Evolutionary conservation across 495 filamentous ascomycete genomes (phyloP), one percentile per base, ranked within the genome.

Genomic region (Penicillium mononematosum): DNA sequence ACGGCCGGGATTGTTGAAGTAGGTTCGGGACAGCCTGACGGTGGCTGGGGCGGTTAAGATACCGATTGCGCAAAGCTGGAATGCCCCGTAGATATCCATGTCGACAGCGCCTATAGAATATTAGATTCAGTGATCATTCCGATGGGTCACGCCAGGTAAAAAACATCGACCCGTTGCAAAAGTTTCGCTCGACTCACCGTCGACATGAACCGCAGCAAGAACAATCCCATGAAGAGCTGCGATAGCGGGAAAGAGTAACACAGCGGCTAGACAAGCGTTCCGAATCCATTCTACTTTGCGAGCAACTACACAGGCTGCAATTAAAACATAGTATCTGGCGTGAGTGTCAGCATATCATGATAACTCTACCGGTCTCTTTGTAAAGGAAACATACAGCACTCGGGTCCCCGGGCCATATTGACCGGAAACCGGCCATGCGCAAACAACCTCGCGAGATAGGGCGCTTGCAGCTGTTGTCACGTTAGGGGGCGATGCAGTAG

Each of bases 1-100:
- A n/a, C 83, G 75, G 29, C 80, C 83, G 2, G 80, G 80, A 42
- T 82, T 75, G 59, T 82, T 74, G 69, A 84, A 85, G 61, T 85
- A 85, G 0, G 83, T 85, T 10, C 70, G 70, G 1, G 82, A 84
- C 24, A 83, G 62, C 25, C 75, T 69, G 31, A 84, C 83, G 0
- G 81, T 83, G 1, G 77, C 70, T 0, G 84, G 84, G 16, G 83
- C 83, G 2, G 83, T 78, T 10, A 87, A 58, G 29, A 84, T 81
- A 32, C 81, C 84, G 46, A 87, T 84, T 4, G 82, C 75, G 57
- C 84, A 87, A 6, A 85, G 63, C 58, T 87, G 83, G 46, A 87
- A 84, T 19, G 83, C 81, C 1, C 84, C 84, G 29, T 81, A 87
- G 5, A 87, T 69, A 62, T 87, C 84, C 83, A 87, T 82, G 60